These are phyloP conservation scores for Penicillium brevicompactum DNA, from an alignment of 2,329 filamentous ascomycete species.

Conservation along the genomic window DNA sequence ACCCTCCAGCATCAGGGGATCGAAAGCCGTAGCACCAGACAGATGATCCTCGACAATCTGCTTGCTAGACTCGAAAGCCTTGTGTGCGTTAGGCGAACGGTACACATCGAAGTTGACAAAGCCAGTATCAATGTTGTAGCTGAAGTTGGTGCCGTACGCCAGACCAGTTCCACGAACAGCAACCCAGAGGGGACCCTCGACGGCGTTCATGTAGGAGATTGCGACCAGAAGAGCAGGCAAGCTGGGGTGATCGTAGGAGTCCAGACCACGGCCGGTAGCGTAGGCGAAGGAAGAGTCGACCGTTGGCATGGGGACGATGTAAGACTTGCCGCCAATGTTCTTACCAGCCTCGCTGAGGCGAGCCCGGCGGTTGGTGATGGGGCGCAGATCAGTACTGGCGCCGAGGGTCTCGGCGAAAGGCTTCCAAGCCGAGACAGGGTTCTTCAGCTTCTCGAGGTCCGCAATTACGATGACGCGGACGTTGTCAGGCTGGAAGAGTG, in stretches of 20 bases:
- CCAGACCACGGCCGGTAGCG: conserved; percentile 72
- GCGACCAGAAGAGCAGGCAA: conserved; percentile 86
- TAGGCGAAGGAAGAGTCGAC: conserved; percentile 90
- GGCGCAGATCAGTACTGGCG: conserved; percentile 59
- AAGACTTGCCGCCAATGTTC: conserved; percentile 72
- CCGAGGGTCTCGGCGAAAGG: conserved; percentile 59
- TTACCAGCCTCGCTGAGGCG: conserved; percentile 76
- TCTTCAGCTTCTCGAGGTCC: conserved; percentile 71
- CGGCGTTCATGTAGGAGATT: conserved; percentile 84
- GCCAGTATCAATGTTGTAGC: conserved; percentile 75
- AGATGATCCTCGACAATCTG: conserved; percentile 75
- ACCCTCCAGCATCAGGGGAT: conserved; percentile 81
- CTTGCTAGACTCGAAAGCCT: conserved; percentile 77
- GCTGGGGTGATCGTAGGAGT: conserved; percentile 73
- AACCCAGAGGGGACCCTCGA: conserved; percentile 93
- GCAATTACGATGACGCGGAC: conserved; percentile 83
- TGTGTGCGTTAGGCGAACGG: conserved; percentile 84
- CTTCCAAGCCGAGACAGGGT: conserved; percentile 81
- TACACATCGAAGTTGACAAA: conserved; percentile 84
- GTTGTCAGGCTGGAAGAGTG: conserved; percentile 81
- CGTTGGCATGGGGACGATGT: conserved; percentile 85
- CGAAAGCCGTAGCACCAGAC: conserved; percentile 70
- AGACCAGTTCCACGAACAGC: conserved; percentile 90
- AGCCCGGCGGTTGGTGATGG: conserved; percentile 69
- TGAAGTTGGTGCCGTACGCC: conserved; percentile 84